A percentile compares a stretch with the other conserved stretches of the same genome.
These are phyloP conservation scores for Kalmusia sp. DNA, from an alignment of 2,329 filamentous ascomycete species.

Conservation along the genomic window DNA sequence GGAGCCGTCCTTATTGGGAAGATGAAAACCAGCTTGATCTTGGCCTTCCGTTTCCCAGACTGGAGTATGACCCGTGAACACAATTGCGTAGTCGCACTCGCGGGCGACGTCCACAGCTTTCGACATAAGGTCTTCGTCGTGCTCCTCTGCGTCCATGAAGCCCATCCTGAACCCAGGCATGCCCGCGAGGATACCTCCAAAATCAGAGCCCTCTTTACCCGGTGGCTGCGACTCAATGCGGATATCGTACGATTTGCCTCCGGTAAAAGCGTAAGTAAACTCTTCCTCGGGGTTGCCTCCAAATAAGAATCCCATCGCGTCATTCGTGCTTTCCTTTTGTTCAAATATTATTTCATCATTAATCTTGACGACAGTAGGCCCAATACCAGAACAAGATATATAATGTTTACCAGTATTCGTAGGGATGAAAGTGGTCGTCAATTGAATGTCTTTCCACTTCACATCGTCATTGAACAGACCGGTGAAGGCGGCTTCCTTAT, in stretches of 20 bases:
- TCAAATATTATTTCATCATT: constrained; percentile 36
- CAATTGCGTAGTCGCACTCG: constrained; percentile 36
- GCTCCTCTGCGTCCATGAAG: constrained; percentile 40
- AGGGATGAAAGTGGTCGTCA: constrained; percentile 34
- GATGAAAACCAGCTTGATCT: constrained; percentile 63
- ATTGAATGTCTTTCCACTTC: constrained; percentile 31
- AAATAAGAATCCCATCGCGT: constrained; percentile 71
- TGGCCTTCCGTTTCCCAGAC: constrained; percentile 63
- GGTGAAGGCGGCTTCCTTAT: constrained; percentile 34
- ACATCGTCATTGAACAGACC: constrained; percentile 30
- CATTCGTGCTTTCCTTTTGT: constrained; percentile 58
- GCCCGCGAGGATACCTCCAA: constrained; percentile 32
- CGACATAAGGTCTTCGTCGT: constrained; percentile 35
- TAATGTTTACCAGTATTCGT: constrained; percentile 37
- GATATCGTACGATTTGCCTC: constrained; percentile 66
- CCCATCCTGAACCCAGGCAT: constrained; percentile 43
- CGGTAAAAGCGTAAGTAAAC: constrained; percentile 63
- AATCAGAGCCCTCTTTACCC: constrained; percentile 56
- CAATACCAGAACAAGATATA: constrained; percentile 42
- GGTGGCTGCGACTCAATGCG: constrained; percentile 66
- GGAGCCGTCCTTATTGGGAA: constrained; percentile 57
- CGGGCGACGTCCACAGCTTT: constrained; percentile 34
- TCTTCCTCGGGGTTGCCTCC: constrained; percentile 69
- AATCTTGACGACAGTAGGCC: constrained; percentile 37
- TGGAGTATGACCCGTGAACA: constrained; percentile 45